Evolutionary conservation across 2,329 filamentous ascomycete species (phyloP).

Genomic region (Fusarium bactridioides): DNA sequence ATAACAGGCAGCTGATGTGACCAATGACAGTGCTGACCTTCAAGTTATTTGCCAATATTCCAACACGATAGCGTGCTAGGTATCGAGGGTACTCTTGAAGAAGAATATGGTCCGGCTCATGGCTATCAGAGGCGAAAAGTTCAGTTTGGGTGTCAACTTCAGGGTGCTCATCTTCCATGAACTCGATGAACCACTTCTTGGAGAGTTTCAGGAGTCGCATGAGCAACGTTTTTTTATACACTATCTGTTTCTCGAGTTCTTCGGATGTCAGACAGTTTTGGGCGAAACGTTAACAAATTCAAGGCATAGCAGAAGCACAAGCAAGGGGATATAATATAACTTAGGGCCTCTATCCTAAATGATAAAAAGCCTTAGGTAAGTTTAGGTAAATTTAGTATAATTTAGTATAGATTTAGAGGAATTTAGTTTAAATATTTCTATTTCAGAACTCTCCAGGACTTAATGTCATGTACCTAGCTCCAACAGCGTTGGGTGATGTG

Average conservation of each 20-base stretch:
- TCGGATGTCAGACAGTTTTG: background rate
- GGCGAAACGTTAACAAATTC: background rate
- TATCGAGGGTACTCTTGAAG: background rate
- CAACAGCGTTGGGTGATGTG: too few species aligned
- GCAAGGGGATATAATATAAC: too few species aligned
- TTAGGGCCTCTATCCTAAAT: too few species aligned
- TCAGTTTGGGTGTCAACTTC: background rate
- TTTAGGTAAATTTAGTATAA: too few species aligned
- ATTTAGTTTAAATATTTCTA: too few species aligned
- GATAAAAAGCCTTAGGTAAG: too few species aligned
- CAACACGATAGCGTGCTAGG: background rate
- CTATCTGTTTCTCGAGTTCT: background rate
- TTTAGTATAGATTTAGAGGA: too few species aligned
- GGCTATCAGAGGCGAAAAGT: too few species aligned
- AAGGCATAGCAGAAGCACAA: too few species aligned
- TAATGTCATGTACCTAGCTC: too few species aligned
- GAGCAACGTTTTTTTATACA: too few species aligned
- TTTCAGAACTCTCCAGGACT: too few species aligned
- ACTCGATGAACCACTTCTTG: background rate
- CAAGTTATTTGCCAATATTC: background rate
- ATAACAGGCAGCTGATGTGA: background rate
- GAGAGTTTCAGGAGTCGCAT: background rate
- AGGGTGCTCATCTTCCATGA: background rate
- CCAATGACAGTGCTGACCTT: background rate
- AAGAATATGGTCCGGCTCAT: background rate